Evolutionary conservation across 2,329 filamentous ascomycete species (phyloP), one percentile per base, ranked within the genome.

Genomic region (Fusarium begoniae): DNA sequence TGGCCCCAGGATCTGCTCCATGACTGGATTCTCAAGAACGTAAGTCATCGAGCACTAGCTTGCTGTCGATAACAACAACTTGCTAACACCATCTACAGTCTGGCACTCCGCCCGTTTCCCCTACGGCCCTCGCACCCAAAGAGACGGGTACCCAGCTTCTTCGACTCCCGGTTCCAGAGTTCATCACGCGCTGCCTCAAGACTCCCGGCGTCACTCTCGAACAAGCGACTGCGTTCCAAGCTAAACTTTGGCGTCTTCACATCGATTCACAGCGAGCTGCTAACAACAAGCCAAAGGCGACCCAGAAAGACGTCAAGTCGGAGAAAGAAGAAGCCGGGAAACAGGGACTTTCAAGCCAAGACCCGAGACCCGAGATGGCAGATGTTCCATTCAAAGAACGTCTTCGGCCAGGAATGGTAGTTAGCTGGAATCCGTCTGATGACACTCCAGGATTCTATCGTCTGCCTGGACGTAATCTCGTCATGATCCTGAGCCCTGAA

Each of bases 91-190:
- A 8, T 41, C 24, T 38, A 35, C 28, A 86, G 85, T 85, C 82
- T 14, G 85, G 84, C 6, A 77, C 63, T 5, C 84, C 84, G 6
- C 47, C 80, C 2, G 77, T 87, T 22, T 73, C 77, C 15, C 57
- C 80, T 2, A 47, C 71, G 5, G 47, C 82, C 8, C 79, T 87
- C 14, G 84, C 85, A 0, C 83, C 84, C 0, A 74, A 65, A 24
- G 84, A 86, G 72, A 79, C 81, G 8, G 85, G 85, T n/a, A 66
- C 76, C 2, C 83, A 86, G 58, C 77, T 87, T 0, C 82, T 85
- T 41, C 80, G 80, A 8, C 81, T 87, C 3, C 81, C 83, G 0
- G 69, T 72, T 26, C 77, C 78, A 6, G 84, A 85, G 44, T 85
- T 87, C 41, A 78, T 84, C 37, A 73, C 75, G 17, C 83, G 84